These are phyloP conservation scores for Cordyceps militaris DNA, from an alignment of 2,329 filamentous ascomycete species.

Conservation along the genomic window DNA sequence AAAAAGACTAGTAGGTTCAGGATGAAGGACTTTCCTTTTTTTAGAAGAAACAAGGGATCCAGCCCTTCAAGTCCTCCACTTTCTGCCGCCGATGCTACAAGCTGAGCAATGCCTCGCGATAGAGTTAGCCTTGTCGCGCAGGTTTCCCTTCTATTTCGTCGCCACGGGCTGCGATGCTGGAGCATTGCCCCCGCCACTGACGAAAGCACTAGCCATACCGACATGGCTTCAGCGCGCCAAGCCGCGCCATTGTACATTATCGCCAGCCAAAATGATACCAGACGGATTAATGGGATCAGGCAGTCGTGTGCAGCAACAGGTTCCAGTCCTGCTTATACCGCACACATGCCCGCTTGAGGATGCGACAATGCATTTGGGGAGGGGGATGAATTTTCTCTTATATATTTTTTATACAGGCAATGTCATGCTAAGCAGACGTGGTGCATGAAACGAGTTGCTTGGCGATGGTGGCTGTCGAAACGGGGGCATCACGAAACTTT, in stretches of 20 bases:
- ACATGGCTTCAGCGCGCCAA: conserved; percentile 1
- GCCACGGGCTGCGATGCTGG: conserved; percentile 1
- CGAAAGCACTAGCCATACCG: neutral
- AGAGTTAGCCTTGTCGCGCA: conserved; percentile 3
- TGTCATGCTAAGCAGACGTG: neutral
- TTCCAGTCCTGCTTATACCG: conserved; percentile 10
- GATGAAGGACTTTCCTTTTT: conserved; percentile 54
- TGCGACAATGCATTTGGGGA: neutral
- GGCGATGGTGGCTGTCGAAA: neutral
- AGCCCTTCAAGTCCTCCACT: conserved; percentile 21
- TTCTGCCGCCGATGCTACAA: conserved; percentile 27
- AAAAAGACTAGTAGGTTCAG: conserved; percentile 58
- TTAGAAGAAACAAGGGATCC: conserved; percentile 44
- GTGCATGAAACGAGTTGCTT: neutral
- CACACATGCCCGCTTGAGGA: neutral
- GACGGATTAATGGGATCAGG: neutral
- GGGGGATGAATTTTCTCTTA: neutral
- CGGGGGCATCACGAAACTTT: neutral
- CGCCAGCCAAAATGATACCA: conserved; percentile 3
- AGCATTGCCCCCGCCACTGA: neutral
- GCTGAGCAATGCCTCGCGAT: conserved; percentile 20
- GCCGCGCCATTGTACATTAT: conserved; percentile 11
- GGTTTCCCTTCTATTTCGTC: neutral
- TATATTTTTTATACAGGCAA: conserved; percentile 3
- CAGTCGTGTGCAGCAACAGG: neutral